These are phyloP conservation scores for Neurospora sp. DNA, from an alignment of 495 filamentous ascomycete genomes.

Conservation along the genomic window DNA sequence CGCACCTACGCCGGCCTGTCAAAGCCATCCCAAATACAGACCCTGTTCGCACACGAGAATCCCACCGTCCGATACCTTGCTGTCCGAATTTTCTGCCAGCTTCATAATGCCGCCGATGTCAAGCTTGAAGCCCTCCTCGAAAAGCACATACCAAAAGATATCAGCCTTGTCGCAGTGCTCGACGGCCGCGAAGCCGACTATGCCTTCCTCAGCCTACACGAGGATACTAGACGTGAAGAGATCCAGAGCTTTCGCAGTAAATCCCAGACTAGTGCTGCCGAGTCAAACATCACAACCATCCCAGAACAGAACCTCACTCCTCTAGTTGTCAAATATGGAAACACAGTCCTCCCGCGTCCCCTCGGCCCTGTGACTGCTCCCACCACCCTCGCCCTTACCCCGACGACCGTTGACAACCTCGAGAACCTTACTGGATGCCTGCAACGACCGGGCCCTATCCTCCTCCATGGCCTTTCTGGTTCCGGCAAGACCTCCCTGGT, in stretches of 20 bases:
- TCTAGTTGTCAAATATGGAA: conserved; percentile 39
- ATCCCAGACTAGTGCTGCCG: conserved; percentile 17
- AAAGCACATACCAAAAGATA: conserved; percentile 49
- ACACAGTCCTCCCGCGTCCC: conserved; percentile 57
- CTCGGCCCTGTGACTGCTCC: conserved; percentile 36
- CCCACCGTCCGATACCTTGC: conserved; percentile 65
- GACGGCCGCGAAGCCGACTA: conserved; percentile 77
- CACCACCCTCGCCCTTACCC: conserved; percentile 57
- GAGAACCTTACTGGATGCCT: conserved; percentile 55
- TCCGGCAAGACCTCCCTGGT: conserved; percentile 83
- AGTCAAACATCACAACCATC: background rate
- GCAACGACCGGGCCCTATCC: conserved; percentile 53
- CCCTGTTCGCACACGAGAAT: conserved; percentile 52
- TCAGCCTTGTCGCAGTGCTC: conserved; percentile 52
- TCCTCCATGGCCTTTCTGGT: conserved; percentile 75
- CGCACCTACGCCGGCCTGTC: conserved; percentile 51
- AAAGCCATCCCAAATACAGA: conserved; percentile 54
- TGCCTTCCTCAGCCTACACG: conserved; percentile 72
- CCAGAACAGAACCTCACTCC: conserved; percentile 28
- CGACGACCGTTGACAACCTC: conserved; percentile 61
- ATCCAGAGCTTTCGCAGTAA: conserved; percentile 28
- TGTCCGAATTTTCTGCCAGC: conserved; percentile 65
- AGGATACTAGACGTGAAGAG: conserved; percentile 45
- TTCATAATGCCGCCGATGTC: conserved; percentile 70
- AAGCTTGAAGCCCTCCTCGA: conserved; percentile 60